Conservation (phyloP, 768 basidiomycete genomes). For the Kwoniella bestiolae region DNA sequence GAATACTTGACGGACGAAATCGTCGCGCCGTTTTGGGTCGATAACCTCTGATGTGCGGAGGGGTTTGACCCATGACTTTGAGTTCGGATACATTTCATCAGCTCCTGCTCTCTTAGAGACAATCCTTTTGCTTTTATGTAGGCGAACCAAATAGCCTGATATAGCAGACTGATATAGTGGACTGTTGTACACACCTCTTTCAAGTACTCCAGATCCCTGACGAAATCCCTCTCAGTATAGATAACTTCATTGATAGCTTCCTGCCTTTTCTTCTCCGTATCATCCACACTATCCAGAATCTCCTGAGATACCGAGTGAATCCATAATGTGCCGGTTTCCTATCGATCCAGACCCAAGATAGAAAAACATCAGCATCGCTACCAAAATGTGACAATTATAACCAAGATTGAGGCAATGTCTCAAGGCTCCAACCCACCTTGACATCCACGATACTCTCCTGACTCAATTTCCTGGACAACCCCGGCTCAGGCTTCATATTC, state of each 20-base stretch:
- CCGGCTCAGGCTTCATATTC: conserved; percentile 92
- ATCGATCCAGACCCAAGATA: not conserved
- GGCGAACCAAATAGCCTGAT: too few relatives aligned
- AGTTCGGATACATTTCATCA: not conserved
- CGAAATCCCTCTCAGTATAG: conserved; percentile 94
- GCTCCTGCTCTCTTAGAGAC: not conserved
- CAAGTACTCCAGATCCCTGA: conserved; percentile 95
- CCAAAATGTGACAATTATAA: not conserved
- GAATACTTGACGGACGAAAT: conserved; percentile 92
- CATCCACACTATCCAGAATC: conserved; percentile 87
- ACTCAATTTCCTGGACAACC: conserved; percentile 80
- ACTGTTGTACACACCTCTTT: conserved; percentile 71
- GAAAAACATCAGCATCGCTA: conserved; percentile 6
- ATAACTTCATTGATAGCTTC: conserved; percentile 98
- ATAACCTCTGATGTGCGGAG: conserved; percentile 74
- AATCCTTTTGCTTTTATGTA: too few relatives aligned
- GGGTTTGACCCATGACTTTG: conserved; percentile 84
- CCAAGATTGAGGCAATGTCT: too few relatives aligned
- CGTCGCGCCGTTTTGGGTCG: conserved; percentile 72
- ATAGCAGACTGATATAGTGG: not conserved
- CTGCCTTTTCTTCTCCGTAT: conserved; percentile 91
- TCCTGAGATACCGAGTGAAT: conserved; percentile 95
- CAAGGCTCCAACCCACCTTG: conserved; percentile 61
- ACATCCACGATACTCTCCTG: conserved; percentile 79
- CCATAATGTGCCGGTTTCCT: conserved; percentile 87